Base-by-base conservation (phyloP, 2,329 filamentous ascomycete species). In the Neobulgaria alba region DNA sequence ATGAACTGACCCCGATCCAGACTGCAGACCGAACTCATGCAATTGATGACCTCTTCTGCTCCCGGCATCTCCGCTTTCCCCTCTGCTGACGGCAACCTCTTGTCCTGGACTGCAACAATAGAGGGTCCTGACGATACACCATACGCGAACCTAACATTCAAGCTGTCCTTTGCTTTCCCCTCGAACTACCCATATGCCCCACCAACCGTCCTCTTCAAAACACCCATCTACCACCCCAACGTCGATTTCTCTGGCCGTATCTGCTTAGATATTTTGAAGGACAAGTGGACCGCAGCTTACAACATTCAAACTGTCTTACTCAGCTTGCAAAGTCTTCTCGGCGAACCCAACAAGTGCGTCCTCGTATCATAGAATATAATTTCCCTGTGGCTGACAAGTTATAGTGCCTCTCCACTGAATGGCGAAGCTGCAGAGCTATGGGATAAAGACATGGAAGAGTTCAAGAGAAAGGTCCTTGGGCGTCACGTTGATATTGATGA, bases 241-340 rank as follows among this genome's bases (percentile, higher is more conserved):
- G 86, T 98, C 55, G 92, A 98, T 67, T 95, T 98, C 68, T 89
- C 85, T 3, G 92, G 92, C 30, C 78, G 92, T 42, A 98, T 98
- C 65, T 98, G 92, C 63, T 73, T 98, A 46, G 93, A 98, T 60
- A 98, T 98, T 53, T 73, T 98, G 51, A 96, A 95, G 73, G 92
- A 96, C 65, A 95, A 95, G 69, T 98, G 92, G 92, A 95, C 88
- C 45, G 88, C 92, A 14, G 89, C 93, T 32, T 93, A 95, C 73
- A 96, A 96, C 60, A 88, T 94, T 47, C 86, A 93, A 64, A 94
- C 84, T 34, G 86, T 98, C 34, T 70, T 98, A 41, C 65, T 98
- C 57, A 96, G 90, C 55, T 67, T 98, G 64, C 92, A 98, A 67
- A 95, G 89, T 64, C 68, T 98, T 58, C 74, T 98, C 21, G 92